Evolutionary conservation across 352 stramenopile species (phyloP).

Genomic region (Peronospora destructor): DNA sequence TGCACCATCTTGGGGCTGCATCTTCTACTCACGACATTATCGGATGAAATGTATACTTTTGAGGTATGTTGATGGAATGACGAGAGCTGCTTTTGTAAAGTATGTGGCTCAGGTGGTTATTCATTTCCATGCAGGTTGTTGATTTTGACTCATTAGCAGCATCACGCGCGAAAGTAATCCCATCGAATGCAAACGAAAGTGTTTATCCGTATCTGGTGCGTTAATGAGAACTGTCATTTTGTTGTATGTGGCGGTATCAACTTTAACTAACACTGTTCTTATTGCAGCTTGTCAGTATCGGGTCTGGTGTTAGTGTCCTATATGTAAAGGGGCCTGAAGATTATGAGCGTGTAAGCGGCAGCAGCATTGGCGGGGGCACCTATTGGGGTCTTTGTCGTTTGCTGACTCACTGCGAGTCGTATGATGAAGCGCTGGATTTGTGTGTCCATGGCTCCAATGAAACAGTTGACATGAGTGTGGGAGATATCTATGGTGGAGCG

Average conservation of each 20-base stretch:
- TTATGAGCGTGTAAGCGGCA: slow-evolving; percentile 96
- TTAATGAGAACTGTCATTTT: slow-evolving; percentile 6
- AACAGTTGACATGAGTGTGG: slow-evolving; percentile 95
- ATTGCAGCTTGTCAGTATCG: slow-evolving; percentile 93
- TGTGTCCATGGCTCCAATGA: slow-evolving; percentile 74
- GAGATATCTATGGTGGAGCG: slow-evolving; percentile 97
- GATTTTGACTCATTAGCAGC: slow-evolving; percentile 70
- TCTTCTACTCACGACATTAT: slow-evolving; percentile 92
- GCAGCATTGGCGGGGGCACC: slow-evolving; percentile 96
- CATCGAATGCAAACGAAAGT: slow-evolving; percentile 69
- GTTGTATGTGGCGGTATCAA: not conserved
- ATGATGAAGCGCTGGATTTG: slow-evolving; percentile 80
- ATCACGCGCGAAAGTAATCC: slow-evolving; percentile 70
- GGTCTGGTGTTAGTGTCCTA: slow-evolving; percentile 96
- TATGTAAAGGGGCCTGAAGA: slow-evolving; percentile 89
- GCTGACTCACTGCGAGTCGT: slow-evolving; percentile 85
- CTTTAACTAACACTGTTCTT: not conserved
- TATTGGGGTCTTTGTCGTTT: slow-evolving; percentile 97
- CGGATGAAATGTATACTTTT: slow-evolving; percentile 97
- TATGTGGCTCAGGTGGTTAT: slow-evolving; percentile 7
- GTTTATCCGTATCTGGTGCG: slow-evolving; percentile 82
- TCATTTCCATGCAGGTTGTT: slow-evolving; percentile 42
- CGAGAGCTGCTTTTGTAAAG: not conserved
- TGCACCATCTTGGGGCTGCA: slow-evolving; percentile 96
- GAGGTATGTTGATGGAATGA: slow-evolving; percentile 44